A percentile compares a stretch with the other conserved stretches of the same genome.
These are phyloP conservation scores for Albophoma yamanashiensis DNA, from an alignment of 2,329 filamentous ascomycete genomes.

Conservation along the genomic window DNA sequence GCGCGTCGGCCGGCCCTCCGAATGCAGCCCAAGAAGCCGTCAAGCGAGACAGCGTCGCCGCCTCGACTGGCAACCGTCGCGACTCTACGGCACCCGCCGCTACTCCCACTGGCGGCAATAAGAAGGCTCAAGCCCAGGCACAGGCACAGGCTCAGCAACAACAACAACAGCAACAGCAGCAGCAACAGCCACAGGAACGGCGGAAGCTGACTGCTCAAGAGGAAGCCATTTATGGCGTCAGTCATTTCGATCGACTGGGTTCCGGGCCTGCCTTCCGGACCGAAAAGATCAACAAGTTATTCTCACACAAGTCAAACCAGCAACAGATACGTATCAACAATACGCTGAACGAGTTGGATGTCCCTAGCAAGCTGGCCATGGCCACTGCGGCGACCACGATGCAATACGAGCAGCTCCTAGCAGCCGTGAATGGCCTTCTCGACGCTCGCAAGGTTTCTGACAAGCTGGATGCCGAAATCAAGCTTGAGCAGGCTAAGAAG, in stretches of 20 bases:
- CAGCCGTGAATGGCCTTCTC: constrained; percentile 56
- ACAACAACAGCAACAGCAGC: constrained; percentile 13
- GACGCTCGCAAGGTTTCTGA: constrained; percentile 66
- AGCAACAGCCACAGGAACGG: constrained; percentile 39
- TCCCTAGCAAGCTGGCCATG: constrained; percentile 60
- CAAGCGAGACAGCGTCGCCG: constrained; percentile 44
- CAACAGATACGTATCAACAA: constrained; percentile 68
- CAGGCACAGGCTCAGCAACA: constrained; percentile 5
- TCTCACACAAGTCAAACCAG: constrained; percentile 64
- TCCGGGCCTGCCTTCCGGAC: constrained; percentile 86
- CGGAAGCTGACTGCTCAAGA: constrained; percentile 66
- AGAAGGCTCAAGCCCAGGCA: constrained; percentile 28
- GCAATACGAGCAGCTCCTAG: constrained; percentile 60
- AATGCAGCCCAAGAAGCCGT: constrained; percentile 24
- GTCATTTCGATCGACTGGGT: constrained; percentile 73
- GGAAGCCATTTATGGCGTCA: constrained; percentile 72
- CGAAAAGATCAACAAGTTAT: constrained; percentile 68
- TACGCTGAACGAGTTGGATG: constrained; percentile 59
- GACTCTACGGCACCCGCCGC: constrained; percentile 22
- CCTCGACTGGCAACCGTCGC: constrained; percentile 25
- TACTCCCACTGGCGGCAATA: constrained; percentile 29
- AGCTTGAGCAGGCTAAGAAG: constrained; percentile 46
- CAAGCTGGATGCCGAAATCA: constrained; percentile 64
- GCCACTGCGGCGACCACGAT: constrained; percentile 62
- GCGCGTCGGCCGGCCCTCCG: constrained; percentile 25